phyloP scores from a whole-genome alignment of 2,329 filamentous ascomycete genomes.

The Colletotrichum nymphaeae region DNA sequence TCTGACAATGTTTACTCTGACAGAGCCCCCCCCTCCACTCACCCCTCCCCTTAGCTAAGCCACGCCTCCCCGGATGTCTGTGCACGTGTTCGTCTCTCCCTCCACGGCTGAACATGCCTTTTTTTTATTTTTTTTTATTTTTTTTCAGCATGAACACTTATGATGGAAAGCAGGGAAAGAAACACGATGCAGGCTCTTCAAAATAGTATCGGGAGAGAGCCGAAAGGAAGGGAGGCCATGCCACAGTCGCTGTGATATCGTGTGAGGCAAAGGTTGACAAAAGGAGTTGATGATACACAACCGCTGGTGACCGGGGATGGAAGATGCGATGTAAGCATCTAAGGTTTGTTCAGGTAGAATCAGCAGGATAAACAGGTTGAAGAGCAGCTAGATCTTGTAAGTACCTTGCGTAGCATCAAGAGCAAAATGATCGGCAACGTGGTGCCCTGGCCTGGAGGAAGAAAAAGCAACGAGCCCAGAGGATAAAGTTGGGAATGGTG shows the following conservation, averaged over 20 bases:
- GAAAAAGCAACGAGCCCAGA: background rate
- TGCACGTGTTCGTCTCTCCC: conserved; percentile 1
- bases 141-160: background rate
- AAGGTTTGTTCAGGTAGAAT: background rate
- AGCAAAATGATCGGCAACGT: background rate
- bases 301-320: background rate
- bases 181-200: background rate
- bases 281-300: background rate
- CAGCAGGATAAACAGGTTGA: background rate
- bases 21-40: background rate
- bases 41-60: background rate
- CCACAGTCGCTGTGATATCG: background rate
- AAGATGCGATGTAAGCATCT: background rate
- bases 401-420: background rate
- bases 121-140: background rate
- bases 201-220: background rate
- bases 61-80: background rate
- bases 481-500: background rate
- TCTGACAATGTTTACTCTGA: background rate
- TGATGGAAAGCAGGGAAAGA: background rate
- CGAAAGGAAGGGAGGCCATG: background rate
- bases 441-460: background rate
- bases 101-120: background rate
- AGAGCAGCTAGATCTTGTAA: background rate
- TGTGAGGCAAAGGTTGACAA: background rate